phyloP scores from a whole-genome alignment of 202 grass and related monocot genomes.

The Saccharum hybrid region DNA sequence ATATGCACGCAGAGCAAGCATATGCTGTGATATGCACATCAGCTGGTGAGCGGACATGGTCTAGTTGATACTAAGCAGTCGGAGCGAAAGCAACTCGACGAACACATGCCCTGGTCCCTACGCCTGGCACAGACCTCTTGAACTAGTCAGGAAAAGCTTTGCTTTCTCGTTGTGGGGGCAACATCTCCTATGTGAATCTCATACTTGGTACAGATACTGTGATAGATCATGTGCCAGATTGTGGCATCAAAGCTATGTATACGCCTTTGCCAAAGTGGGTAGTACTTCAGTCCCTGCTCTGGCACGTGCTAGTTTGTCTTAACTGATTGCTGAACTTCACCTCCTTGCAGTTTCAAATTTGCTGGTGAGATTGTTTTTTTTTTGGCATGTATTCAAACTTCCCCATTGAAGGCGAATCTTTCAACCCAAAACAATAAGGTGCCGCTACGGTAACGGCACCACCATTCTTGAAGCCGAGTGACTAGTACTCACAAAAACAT shows the following conservation, averaged over 20 bases:
- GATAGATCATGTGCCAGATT: slow-evolving; percentile 35
- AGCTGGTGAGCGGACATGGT: slow-evolving; percentile 30
- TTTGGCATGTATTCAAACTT: slow-evolving; percentile 17
- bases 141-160: slow-evolving; percentile 13
- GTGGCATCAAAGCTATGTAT: slow-evolving; percentile 19
- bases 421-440: slow-evolving; percentile 22
- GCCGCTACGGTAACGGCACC: neutral
- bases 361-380: neutral
- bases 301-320: slow-evolving; percentile 42
- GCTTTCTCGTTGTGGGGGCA: slow-evolving; percentile 47
- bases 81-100: slow-evolving; percentile 22
- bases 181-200: slow-evolving; percentile 37
- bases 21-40: neutral
- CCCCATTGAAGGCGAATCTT: neutral
- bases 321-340: slow-evolving; percentile 9
- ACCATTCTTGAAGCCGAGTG: slow-evolving; percentile 36
- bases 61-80: neutral
- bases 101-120: slow-evolving; percentile 36
- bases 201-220: slow-evolving; percentile 28
- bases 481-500: neutral
- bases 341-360: slow-evolving; percentile 43
- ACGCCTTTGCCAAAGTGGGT: slow-evolving; percentile 28
- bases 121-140: slow-evolving; percentile 25
- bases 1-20: slow-evolving; percentile 3
- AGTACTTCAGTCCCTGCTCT: slow-evolving; percentile 29